Evolutionary conservation across 2,329 filamentous ascomycete species (phyloP).

Genomic region (Venturia effusa): DNA sequence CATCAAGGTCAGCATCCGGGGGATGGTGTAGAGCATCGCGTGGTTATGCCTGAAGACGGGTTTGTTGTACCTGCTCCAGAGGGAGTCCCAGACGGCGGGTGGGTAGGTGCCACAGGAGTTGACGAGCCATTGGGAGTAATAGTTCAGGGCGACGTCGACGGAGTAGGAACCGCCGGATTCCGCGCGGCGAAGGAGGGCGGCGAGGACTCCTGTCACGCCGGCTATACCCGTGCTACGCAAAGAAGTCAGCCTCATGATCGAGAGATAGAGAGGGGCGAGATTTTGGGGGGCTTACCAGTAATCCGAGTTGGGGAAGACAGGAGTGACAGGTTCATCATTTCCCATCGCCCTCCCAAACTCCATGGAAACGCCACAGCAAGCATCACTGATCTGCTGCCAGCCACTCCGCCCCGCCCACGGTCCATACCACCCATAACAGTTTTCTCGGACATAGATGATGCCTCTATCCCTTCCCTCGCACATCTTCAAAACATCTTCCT

Average conservation of each 20-base stretch:
- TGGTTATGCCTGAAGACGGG: conserved; percentile 42
- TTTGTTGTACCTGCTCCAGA: conserved; percentile 35
- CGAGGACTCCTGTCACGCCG: conserved; percentile 31
- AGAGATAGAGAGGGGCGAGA: background rate
- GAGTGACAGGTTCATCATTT: conserved; percentile 33
- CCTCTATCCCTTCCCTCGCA: conserved; percentile 31
- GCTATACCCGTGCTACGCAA: conserved; percentile 29
- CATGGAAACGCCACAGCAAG: conserved; percentile 35
- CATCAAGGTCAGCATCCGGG: conserved; percentile 31
- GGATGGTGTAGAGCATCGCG: conserved; percentile 33
- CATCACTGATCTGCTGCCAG: conserved; percentile 45
- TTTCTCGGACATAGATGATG: conserved; percentile 39
- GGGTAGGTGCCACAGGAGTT: conserved; percentile 26
- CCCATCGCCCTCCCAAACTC: conserved; percentile 38
- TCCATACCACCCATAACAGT: conserved; percentile 44
- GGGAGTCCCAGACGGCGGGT: conserved; percentile 34
- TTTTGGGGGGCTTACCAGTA: conserved; percentile 21
- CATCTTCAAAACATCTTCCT: conserved; percentile 30
- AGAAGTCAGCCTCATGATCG: too few species aligned
- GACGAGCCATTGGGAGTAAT: conserved; percentile 27
- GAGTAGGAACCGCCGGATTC: conserved; percentile 30
- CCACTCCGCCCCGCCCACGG: conserved; percentile 36
- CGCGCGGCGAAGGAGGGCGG: conserved; percentile 30
- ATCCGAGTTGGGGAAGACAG: conserved; percentile 34
- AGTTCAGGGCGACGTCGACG: conserved; percentile 31